phyloP scores from a whole-genome alignment of 768 basidiomycete genomes.

The Antrodiella citrinella region DNA sequence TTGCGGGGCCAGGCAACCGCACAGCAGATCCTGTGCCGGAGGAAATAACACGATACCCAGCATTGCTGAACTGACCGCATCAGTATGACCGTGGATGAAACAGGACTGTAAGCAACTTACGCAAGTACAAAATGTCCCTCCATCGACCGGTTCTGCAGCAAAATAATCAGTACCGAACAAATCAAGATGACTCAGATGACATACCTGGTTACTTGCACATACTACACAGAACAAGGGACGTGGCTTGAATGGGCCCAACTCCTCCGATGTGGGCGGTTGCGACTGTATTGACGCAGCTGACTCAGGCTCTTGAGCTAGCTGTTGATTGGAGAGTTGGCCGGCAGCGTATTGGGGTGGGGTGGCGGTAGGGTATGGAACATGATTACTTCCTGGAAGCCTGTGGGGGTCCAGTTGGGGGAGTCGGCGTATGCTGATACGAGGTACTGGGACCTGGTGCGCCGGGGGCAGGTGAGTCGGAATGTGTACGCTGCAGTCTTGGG shows the following conservation, averaged over 20 bases:
- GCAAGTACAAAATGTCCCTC: constrained; percentile 88
- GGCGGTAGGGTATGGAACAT: constrained; percentile 16
- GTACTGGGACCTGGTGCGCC: background rate
- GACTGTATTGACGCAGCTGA: constrained; percentile 11
- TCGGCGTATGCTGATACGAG: constrained; percentile 4
- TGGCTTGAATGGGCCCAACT: constrained; percentile 38
- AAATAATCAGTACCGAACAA: constrained; percentile 8
- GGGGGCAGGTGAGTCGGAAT: constrained; percentile 27
- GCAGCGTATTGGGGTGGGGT: constrained; percentile 17
- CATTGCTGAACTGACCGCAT: constrained; percentile 53
- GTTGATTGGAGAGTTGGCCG: constrained; percentile 18
- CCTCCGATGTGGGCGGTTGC: constrained; percentile 2
- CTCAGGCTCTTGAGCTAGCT: constrained; percentile 20
- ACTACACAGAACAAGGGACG: constrained; percentile 94
- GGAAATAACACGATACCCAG: constrained; percentile 85
- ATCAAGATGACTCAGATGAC: constrained; percentile 18
- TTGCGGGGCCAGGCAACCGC: constrained; percentile 88
- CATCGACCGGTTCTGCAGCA: constrained; percentile 92
- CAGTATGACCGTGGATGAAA: constrained; percentile 5
- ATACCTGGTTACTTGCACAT: constrained; percentile 96
- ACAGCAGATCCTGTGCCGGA: constrained; percentile 97
- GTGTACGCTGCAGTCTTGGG: constrained; percentile 49
- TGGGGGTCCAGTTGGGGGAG: constrained; percentile 8
- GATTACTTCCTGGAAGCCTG: background rate
- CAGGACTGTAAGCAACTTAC: constrained; percentile 58